Base-by-base conservation (phyloP, 768 basidiomycete genomes). In the Psilocybe azurescens region DNA sequence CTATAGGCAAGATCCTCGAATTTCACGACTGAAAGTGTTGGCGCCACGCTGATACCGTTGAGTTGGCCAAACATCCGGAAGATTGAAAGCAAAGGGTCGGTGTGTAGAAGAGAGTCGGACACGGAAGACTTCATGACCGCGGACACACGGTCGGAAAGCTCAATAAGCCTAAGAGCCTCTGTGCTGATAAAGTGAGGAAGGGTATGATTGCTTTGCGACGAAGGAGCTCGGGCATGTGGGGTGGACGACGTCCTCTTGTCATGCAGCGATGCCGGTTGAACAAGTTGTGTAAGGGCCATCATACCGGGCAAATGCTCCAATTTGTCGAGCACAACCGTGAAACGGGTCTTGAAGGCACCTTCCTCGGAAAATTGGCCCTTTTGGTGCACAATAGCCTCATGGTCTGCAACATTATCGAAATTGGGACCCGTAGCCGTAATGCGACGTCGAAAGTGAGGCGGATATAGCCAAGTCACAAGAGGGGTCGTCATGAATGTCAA, bases 401-500 rank as follows among this genome's bases (percentile, higher is more conserved):
- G 78, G 53, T 75, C 82, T 8, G 73, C 68, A 29, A 85, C 80
- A 65, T 77, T 78, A 41, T 75, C 77, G 65, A 85, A 87, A 59
- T 81, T 79, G 3, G 79, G 70, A 2, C 83, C 85, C 2, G 76
- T 75, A 6, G 79, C 75, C 0, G 80, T 72, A 4, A 81, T 81
- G 3, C 85, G 86, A 14, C 66, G 69, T 14, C 89, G 87, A 33
- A 75, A 73, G 28, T 87, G 79, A 2, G 85, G 87, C 0, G 93
- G 92, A 67, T 94, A 93, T 2, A 93, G 75, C 16, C 73, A 67
- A 2, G 79, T 82, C 20, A 92, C 90, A 33, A 89, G 82, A 0
- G 93, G 93, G 0, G 91, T 94, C 0, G 95, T 95, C 77, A 94
- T 84, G 77, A 91, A 93, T 0, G 96, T 97, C 44, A 97, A 78